Conservation (phyloP, 2,329 filamentous ascomycete species). For the Fusarium guadeloupense region DNA sequence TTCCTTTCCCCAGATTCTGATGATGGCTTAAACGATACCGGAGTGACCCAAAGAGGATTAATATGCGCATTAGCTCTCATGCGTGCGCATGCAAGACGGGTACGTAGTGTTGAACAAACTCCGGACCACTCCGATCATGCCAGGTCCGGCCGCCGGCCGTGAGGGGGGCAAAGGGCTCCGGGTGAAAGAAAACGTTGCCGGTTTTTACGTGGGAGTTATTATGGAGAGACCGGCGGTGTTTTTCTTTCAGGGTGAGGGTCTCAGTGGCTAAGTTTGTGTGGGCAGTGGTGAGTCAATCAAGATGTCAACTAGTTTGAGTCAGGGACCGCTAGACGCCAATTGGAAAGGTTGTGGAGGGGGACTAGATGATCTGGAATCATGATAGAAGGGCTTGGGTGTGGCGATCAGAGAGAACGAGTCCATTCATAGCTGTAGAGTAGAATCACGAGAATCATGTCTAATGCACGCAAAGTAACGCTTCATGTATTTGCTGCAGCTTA, state of each 20-base stretch:
- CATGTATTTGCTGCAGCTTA: not conserved
- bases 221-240: too few relatives aligned
- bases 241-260: too few relatives aligned
- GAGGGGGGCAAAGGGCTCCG: too few relatives aligned
- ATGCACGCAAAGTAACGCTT: not conserved
- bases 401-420: constrained; percentile 14
- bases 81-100: constrained; percentile 23
- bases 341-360: not conserved
- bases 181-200: not conserved
- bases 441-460: constrained; percentile 14
- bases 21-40: constrained; percentile 19
- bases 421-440: constrained; percentile 11
- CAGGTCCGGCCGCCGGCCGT: not conserved
- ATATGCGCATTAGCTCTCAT: constrained; percentile 25
- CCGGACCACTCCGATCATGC: constrained; percentile 23
- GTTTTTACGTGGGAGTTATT: too few relatives aligned
- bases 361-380: not conserved
- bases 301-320: constrained; percentile 4
- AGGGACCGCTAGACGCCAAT: not conserved
- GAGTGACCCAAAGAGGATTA: constrained; percentile 36
- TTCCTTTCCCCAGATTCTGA: constrained; percentile 35
- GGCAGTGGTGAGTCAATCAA: not conserved
- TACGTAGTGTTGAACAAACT: constrained; percentile 10
- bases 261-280: not conserved
- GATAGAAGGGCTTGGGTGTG: not conserved